Evolutionary conservation across 306 rosid species (phyloP).

Genomic region (Hippophae rhamnoides): DNA sequence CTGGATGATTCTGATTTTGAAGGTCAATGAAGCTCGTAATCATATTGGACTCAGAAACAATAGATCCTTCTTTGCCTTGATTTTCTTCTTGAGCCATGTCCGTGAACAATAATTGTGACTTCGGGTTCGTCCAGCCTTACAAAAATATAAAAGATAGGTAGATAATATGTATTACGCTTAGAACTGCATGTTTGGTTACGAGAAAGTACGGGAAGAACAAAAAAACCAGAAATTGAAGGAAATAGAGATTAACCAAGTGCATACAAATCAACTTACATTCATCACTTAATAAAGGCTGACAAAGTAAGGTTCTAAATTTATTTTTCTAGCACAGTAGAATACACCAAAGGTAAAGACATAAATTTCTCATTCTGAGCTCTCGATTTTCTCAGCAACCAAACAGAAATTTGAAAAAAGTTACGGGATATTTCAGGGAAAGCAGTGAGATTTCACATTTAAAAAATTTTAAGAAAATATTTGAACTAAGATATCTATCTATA

Average conservation of each 20-base stretch:
- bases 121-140: conserved; percentile 63
- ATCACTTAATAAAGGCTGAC: too few relatives aligned
- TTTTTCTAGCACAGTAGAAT: neutral
- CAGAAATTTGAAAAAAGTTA: neutral
- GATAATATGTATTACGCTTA: neutral
- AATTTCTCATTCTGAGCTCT: neutral
- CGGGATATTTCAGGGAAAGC: conserved; percentile 6
- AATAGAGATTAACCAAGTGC: too few relatives aligned
- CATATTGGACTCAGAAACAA: conserved; percentile 21
- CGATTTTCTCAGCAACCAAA: conserved; percentile 19
- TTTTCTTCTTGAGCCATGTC: conserved; percentile 21
- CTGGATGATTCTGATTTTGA: conserved; percentile 32
- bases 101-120: conserved; percentile 29
- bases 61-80: conserved; percentile 15
- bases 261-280: too few relatives aligned
- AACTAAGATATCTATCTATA: neutral
- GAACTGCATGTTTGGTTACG: neutral
- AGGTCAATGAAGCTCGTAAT: conserved; percentile 33
- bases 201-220: neutral
- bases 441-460: neutral
- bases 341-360: neutral
- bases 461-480: neutral
- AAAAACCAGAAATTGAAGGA: too few relatives aligned
- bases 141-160: neutral
- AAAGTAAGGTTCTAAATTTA: neutral